These are phyloP conservation scores for Lineolata rhizophorae DNA, from an alignment of 495 filamentous ascomycete genomes.

Conservation along the genomic window DNA sequence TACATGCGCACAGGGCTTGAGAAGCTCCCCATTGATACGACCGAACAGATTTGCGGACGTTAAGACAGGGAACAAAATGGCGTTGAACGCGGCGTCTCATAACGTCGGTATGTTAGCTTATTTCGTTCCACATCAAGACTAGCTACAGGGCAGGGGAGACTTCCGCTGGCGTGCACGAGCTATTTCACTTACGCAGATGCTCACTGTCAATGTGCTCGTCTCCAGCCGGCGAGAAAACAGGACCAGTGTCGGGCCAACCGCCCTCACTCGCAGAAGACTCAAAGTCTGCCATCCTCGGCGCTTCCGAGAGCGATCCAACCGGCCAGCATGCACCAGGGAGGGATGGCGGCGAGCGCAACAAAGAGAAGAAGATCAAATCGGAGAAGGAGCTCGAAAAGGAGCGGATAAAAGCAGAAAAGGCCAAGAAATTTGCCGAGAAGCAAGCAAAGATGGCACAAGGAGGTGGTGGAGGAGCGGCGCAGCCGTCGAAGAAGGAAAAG, in stretches of 20 bases:
- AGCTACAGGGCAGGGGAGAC: too few relatives aligned
- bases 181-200: background rate
- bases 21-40: too few relatives aligned
- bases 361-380: constrained; percentile 18
- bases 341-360: constrained; percentile 18
- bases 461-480: constrained; percentile 19
- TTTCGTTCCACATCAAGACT: background rate
- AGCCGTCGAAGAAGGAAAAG: constrained; percentile 29
- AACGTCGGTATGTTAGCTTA: constrained; percentile 5
- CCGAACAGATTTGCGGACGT: too few relatives aligned
- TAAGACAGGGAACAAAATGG: too few relatives aligned
- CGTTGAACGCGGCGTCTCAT: constrained; percentile 12
- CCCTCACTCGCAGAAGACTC: constrained; percentile 7
- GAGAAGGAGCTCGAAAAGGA: constrained; percentile 31
- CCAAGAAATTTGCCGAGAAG: constrained; percentile 36
- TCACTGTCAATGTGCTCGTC: constrained; percentile 1
- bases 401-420: constrained; percentile 36
- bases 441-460: constrained; percentile 26
- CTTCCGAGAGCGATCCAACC: constrained; percentile 15
- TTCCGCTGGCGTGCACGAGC: too few relatives aligned
- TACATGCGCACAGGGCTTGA: too few relatives aligned
- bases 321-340: constrained; percentile 17
- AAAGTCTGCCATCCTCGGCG: constrained; percentile 12
- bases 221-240: constrained; percentile 12
- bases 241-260: constrained; percentile 9